phyloP scores from a whole-genome alignment of 177 flowering plant species.

The Tripterygium wilfordii region DNA sequence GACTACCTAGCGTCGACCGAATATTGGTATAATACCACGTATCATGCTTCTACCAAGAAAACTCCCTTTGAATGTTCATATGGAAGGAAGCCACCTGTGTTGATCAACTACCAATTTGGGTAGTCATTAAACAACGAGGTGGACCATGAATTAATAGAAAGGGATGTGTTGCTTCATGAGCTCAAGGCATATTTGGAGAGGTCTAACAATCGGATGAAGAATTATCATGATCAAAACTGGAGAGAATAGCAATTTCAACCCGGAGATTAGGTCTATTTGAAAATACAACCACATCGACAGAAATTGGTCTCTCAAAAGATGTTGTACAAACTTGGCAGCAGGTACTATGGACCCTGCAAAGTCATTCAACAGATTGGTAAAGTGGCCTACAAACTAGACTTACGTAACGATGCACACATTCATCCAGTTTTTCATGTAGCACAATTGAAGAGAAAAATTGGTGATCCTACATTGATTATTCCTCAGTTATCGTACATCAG shows the following conservation, averaged over 20 bases:
- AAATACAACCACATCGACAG: too few relatives aligned
- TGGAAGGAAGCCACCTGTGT: not conserved
- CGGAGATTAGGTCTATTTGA: too few relatives aligned
- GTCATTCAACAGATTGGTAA: not conserved
- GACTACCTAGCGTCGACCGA: not conserved
- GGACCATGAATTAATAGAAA: too few relatives aligned
- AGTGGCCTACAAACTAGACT: not conserved
- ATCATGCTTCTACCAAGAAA: not conserved
- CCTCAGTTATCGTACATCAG: too few relatives aligned
- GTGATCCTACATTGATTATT: too few relatives aligned
- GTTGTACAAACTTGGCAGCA: not conserved
- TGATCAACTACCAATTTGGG: not conserved
- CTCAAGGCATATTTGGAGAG: too few relatives aligned
- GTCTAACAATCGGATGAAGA: too few relatives aligned
- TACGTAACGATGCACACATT: not conserved
- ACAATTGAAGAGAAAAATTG: not conserved
- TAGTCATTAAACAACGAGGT: not conserved
- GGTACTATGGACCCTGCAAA: not conserved
- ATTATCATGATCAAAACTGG: too few relatives aligned
- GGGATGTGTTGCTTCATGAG: too few relatives aligned
- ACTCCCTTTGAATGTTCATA: not conserved
- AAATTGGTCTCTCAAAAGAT: not conserved
- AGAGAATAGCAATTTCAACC: too few relatives aligned
- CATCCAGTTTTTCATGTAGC: not conserved
- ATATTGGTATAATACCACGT: not conserved